These are phyloP conservation scores for Inga laurina DNA, from an alignment of 306 rosid species.

Conservation along the genomic window DNA sequence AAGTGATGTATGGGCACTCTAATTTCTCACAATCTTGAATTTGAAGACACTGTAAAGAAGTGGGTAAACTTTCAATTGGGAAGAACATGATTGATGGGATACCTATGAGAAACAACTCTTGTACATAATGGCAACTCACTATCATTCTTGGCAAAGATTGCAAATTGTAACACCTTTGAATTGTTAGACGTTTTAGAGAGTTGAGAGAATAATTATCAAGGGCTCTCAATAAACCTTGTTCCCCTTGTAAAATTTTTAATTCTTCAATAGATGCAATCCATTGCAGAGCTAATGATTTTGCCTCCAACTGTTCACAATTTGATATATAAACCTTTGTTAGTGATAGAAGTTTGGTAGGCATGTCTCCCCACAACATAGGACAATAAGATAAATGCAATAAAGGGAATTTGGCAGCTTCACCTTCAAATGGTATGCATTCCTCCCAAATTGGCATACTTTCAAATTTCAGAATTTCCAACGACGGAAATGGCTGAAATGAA, in stretches of 20 bases:
- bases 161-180: background rate
- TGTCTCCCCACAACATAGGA: background rate
- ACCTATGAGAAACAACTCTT: background rate
- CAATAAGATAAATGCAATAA: background rate
- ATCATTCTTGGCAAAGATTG: slow-evolving; percentile 8
- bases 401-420: background rate
- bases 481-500: no score
- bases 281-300: background rate
- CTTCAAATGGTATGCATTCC: background rate
- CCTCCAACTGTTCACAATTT: background rate
- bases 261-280: background rate
- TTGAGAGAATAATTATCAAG: background rate
- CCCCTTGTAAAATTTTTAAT: background rate
- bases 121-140: background rate
- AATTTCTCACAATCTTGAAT: background rate
- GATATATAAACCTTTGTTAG: background rate
- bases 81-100: background rate
- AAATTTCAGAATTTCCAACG: no score
- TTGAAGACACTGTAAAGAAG: background rate
- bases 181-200: background rate
- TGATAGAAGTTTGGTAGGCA: background rate
- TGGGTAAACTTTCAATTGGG: background rate
- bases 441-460: no score
- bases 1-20: background rate
- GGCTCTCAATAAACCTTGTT: background rate